A percentile compares a stretch with the other conserved stretches of the same genome.
phyloP scores from a whole-genome alignment of 495 filamentous ascomycete genomes.

The Neurospora sp. region DNA sequence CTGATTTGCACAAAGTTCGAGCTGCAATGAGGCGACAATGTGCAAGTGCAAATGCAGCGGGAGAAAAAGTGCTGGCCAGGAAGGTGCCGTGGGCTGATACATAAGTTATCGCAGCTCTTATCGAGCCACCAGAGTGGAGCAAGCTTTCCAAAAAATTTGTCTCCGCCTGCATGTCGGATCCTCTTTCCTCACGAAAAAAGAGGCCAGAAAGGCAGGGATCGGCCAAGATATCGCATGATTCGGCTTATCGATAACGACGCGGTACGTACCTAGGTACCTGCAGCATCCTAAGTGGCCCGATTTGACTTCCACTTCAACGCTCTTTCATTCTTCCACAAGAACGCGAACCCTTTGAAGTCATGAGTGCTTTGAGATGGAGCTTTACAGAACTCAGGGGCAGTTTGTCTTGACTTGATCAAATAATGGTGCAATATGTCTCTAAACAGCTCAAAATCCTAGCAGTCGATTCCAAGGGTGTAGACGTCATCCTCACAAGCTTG shows the following conservation, averaged over 20 bases:
- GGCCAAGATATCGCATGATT: not conserved
- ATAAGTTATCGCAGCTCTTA: not conserved
- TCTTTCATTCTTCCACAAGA: not conserved
- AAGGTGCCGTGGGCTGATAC: not conserved
- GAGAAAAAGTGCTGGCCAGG: constrained; percentile 1
- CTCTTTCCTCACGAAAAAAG: not conserved
- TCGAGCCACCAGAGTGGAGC: not conserved
- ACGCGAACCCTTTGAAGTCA: not conserved
- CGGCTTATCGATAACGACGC: not conserved
- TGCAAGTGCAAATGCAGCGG: not conserved
- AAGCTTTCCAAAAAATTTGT: not conserved
- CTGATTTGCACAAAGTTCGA: not conserved
- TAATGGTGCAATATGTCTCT: not conserved
- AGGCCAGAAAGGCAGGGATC: not conserved
- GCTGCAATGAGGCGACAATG: not conserved
- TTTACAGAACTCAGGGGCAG: not conserved
- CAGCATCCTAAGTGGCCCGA: not conserved
- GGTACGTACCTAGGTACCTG: not conserved
- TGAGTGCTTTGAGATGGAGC: not conserved
- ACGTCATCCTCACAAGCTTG: not conserved
- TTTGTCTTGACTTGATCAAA: not conserved
- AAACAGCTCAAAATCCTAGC: not conserved
- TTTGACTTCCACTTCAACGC: not conserved
- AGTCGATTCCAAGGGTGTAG: not conserved
- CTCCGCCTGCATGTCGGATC: not conserved